Evolutionary conservation across 352 stramenopile genomes (phyloP).

Genomic region (Pythium plurisporium): DNA sequence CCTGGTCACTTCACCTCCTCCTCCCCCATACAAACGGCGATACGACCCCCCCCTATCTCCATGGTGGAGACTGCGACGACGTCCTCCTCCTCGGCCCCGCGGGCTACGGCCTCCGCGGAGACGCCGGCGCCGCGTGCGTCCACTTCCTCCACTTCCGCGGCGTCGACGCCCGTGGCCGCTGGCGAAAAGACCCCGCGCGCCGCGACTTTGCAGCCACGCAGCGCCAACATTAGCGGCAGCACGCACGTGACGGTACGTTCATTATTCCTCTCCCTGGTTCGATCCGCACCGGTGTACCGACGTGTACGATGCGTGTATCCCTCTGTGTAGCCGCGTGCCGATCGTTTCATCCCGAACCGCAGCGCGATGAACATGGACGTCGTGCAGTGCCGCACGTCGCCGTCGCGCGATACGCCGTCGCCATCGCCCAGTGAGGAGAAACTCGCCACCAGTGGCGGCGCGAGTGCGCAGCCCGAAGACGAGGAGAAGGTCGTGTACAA

Average conservation of each 20-base stretch:
- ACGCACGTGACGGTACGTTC: conserved; percentile 15
- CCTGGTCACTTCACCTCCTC: neutral
- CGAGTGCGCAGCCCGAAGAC: conserved; percentile 32
- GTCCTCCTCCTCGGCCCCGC: neutral
- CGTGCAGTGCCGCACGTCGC: conserved; percentile 62
- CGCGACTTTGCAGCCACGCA: conserved; percentile 17
- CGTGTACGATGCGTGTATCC: neutral
- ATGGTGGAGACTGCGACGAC: conserved; percentile 10
- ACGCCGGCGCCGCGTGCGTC: neutral
- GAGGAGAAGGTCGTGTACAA: conserved; percentile 83
- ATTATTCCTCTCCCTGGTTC: neutral
- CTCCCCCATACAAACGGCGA: neutral
- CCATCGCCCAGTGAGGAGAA: conserved; percentile 23
- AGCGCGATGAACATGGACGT: conserved; percentile 85
- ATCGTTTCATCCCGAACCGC: conserved; percentile 84
- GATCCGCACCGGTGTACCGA: neutral
- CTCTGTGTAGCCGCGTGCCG: conserved; percentile 34
- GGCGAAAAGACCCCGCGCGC: conserved; percentile 4
- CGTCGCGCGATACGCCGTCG: conserved; percentile 20
- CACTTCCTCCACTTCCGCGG: too few species aligned
- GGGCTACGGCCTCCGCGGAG: neutral
- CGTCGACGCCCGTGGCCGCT: neutral
- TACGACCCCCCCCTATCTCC: neutral
- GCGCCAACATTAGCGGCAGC: conserved; percentile 14
- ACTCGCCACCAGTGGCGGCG: conserved; percentile 6